Evolutionary conservation across 2,329 filamentous ascomycete genomes (phyloP).

Genomic region (Aspergillaceae sp.): DNA sequence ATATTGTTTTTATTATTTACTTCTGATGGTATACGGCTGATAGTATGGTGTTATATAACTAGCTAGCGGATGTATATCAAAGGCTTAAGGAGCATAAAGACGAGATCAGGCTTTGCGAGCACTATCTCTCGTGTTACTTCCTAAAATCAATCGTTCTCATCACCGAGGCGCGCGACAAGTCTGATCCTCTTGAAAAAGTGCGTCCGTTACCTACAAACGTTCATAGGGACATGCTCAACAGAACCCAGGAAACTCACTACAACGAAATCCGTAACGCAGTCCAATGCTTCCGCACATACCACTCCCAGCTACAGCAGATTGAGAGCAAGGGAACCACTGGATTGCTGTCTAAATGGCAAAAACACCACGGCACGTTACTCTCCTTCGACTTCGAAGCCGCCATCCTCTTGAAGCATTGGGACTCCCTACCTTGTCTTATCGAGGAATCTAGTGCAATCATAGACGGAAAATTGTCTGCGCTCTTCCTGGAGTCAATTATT

Average conservation of each 20-base stretch:
- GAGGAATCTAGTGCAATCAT: conserved; percentile 24
- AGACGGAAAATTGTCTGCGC: conserved; percentile 45
- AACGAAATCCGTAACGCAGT: conserved; percentile 53
- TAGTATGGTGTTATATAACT: conserved; percentile 24
- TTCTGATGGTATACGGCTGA: background rate
- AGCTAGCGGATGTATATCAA: conserved; percentile 36
- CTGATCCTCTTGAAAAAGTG: conserved; percentile 33
- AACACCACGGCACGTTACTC: conserved; percentile 54
- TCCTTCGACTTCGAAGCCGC: conserved; percentile 75
- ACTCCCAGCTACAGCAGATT: conserved; percentile 33
- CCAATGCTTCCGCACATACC: conserved; percentile 45
- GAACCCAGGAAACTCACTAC: conserved; percentile 52
- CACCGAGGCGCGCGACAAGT: conserved; percentile 41
- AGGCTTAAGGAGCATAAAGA: conserved; percentile 10
- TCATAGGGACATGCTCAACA: background rate
- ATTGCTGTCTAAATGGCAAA: conserved; percentile 39
- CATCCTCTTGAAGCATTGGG: conserved; percentile 58
- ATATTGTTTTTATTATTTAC: background rate
- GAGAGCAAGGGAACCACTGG: conserved; percentile 43
- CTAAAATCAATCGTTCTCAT: conserved; percentile 44
- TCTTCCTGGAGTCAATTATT: conserved; percentile 59
- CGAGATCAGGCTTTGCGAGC: conserved; percentile 46
- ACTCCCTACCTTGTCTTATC: conserved; percentile 50
- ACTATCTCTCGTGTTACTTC: conserved; percentile 63
- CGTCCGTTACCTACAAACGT: conserved; percentile 4